Evolutionary conservation across 2,329 filamentous ascomycete species (phyloP).

Genomic region (Clonostachys chloroleuca): DNA sequence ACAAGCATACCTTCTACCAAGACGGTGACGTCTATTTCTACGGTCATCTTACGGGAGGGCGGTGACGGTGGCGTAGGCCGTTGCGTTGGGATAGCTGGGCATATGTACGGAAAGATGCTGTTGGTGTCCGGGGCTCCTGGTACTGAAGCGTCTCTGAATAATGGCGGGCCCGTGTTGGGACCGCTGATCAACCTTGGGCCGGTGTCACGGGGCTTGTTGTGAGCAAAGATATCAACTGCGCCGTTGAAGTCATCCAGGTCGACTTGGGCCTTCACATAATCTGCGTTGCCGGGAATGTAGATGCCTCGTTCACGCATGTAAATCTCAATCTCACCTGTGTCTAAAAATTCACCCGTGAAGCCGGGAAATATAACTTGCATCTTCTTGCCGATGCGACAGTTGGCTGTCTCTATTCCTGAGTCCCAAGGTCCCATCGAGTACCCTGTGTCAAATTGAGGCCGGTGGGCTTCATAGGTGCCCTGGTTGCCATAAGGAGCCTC

Average conservation of each 20-base stretch:
- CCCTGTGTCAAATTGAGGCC: constrained; percentile 13
- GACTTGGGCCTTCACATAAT: constrained; percentile 57
- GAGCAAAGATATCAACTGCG: not conserved
- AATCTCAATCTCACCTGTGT: constrained; percentile 70
- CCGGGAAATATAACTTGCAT: constrained; percentile 53
- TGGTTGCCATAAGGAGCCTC: constrained; percentile 23
- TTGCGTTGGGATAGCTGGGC: not conserved
- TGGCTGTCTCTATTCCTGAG: constrained; percentile 29
- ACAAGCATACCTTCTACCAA: constrained; percentile 17
- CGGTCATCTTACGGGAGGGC: constrained; percentile 1
- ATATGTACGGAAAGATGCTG: constrained; percentile 1
- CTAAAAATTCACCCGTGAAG: constrained; percentile 72
- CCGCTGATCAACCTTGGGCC: not conserved
- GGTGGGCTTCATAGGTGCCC: constrained; percentile 17
- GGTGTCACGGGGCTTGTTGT: not conserved
- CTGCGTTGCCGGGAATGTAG: constrained; percentile 53
- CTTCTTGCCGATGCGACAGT: constrained; percentile 35
- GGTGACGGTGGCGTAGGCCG: not conserved
- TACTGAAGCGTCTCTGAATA: not conserved
- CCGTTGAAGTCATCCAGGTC: constrained; percentile 33
- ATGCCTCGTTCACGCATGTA: constrained; percentile 65
- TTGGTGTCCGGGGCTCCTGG: not conserved
- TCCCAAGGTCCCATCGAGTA: constrained; percentile 43
- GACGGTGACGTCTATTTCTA: constrained; percentile 11
- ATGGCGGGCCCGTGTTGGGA: not conserved